Conservation (phyloP, 1,139 yeast species). For the Yamadazyma spencermartinsiae region DNA sequence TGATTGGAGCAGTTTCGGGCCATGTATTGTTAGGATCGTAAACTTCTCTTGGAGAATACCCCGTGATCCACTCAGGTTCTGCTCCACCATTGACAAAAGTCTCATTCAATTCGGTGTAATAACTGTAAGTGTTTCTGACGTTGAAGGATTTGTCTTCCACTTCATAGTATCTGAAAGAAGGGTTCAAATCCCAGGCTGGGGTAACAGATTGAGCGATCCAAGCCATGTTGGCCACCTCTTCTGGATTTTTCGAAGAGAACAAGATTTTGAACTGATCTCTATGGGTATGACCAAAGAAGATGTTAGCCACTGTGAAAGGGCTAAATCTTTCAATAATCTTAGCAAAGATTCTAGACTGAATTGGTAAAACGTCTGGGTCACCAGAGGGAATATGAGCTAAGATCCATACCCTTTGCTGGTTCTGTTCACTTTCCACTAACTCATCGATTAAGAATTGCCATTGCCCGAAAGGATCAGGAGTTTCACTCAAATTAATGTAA, state of each 20-base stretch:
- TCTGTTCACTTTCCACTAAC: slow-evolving; percentile 55
- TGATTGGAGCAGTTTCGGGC: slow-evolving; percentile 53
- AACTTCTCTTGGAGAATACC: slow-evolving; percentile 53
- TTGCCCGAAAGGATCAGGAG: slow-evolving; percentile 65
- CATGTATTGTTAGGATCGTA: slow-evolving; percentile 48
- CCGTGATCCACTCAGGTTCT: slow-evolving; percentile 58
- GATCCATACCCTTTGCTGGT: slow-evolving; percentile 67
- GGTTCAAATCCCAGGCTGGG: slow-evolving; percentile 60
- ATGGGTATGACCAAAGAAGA: slow-evolving; percentile 75
- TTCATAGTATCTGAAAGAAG: slow-evolving; percentile 71
- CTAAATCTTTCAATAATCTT: slow-evolving; percentile 65
- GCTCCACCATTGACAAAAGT: slow-evolving; percentile 49
- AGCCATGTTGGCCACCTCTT: slow-evolving; percentile 52
- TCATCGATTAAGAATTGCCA: slow-evolving; percentile 62
- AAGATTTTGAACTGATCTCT: slow-evolving; percentile 65
- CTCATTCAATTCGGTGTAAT: slow-evolving; percentile 52
- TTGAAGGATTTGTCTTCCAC: slow-evolving; percentile 65
- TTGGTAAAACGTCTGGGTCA: slow-evolving; percentile 59
- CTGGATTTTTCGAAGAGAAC: slow-evolving; percentile 41
- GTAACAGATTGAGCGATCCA: slow-evolving; percentile 71
- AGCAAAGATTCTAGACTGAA: slow-evolving; percentile 55
- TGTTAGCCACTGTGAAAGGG: slow-evolving; percentile 65
- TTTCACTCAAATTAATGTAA: slow-evolving; percentile 51
- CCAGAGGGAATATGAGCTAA: slow-evolving; percentile 68
- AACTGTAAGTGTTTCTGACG: slow-evolving; percentile 59